These are phyloP conservation scores for Eucalyptus curtisii DNA, from an alignment of 345 rosid genomes.

Conservation along the genomic window DNA sequence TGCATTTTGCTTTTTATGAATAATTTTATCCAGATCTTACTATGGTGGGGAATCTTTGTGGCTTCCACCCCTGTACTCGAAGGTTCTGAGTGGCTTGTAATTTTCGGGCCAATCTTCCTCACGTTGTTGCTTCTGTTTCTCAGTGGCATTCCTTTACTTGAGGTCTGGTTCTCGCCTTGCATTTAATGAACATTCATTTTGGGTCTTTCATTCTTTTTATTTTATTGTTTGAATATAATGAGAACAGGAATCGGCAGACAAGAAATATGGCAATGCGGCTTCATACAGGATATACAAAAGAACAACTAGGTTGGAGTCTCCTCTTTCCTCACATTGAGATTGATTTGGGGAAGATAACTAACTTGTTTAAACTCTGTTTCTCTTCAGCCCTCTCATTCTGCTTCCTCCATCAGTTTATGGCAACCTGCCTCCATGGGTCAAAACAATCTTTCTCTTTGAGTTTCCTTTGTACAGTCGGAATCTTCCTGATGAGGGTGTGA, in stretches of 20 bases:
- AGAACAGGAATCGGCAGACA: slow-evolving; percentile 72
- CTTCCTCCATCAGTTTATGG: slow-evolving; percentile 55
- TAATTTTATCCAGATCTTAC: slow-evolving; percentile 40
- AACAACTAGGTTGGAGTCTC: slow-evolving; percentile 48
- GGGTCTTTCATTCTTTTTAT: neutral
- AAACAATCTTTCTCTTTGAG: slow-evolving; percentile 49
- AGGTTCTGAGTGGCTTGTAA: slow-evolving; percentile 78
- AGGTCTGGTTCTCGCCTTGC: slow-evolving; percentile 30
- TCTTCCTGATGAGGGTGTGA: slow-evolving; percentile 46
- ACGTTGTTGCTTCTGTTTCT: slow-evolving; percentile 72
- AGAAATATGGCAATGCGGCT: slow-evolving; percentile 53
- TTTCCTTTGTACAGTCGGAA: slow-evolving; percentile 66
- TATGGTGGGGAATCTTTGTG: slow-evolving; percentile 89
- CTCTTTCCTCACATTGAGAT: neutral
- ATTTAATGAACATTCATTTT: neutral
- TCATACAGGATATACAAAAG: slow-evolving; percentile 61
- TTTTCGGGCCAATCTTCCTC: slow-evolving; percentile 75
- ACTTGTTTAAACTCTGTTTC: neutral
- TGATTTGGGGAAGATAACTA: neutral
- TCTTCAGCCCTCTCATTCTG: slow-evolving; percentile 73
- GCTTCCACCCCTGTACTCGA: slow-evolving; percentile 63
- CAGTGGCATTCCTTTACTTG: slow-evolving; percentile 91
- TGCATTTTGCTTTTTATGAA: neutral
- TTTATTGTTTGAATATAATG: neutral
- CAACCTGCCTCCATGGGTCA: slow-evolving; percentile 71